Evolutionary conservation across 345 rosid species (phyloP), one percentile per base, ranked within the genome.

Genomic region (Pelargonium nanum): DNA sequence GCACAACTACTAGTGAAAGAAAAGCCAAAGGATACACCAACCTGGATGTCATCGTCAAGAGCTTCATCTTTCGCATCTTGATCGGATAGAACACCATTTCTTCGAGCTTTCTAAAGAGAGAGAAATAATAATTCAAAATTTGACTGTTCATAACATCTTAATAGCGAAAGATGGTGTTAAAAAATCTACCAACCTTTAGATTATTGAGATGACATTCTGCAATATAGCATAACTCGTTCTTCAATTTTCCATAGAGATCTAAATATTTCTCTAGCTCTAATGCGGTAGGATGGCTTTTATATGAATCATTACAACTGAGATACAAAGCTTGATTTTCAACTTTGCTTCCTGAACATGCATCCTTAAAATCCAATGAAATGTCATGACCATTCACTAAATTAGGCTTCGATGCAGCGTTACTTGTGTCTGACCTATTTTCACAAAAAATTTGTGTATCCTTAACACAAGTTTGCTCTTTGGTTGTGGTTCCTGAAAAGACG

Each of bases 11-110:
- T 17, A 2, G 25, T 22, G 4, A 23, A 62, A 56, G 65, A 10
- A 34, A 22, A 2, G 40, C 66, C 24, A 53, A 70, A 64, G 59
- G 12, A 60, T 19, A 68, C 21, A 63, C 80, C 53, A 60, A 93
- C 99, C 97, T 78, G 71, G 72, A 93, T 79, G 74, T 90, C 96
- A 75, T 58, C 57, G 50, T 74, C 81, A 56, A 64, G 70, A 69
- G 71, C 75, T 69, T 79, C 34, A 23, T 70, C 58, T 25, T 75
- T 67, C 21, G 63, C 70, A 67, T 67, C 82, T 59, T 77, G 78
- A 51, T 68, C 69, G 30, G 71, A 69, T 68, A 73, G 65, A 62
- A 74, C 67, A 70, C 61, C 67, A 65, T 57, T 28, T 64, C 70
- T 71, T 70, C 28, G 78, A 71, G 80, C 80, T 72, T 79, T 77